Percentiles rank a stretch among this genome's conserved stretches.
Conservation (phyloP, 73 alveolate genomes). For the Diophrys appendiculata region DNA sequence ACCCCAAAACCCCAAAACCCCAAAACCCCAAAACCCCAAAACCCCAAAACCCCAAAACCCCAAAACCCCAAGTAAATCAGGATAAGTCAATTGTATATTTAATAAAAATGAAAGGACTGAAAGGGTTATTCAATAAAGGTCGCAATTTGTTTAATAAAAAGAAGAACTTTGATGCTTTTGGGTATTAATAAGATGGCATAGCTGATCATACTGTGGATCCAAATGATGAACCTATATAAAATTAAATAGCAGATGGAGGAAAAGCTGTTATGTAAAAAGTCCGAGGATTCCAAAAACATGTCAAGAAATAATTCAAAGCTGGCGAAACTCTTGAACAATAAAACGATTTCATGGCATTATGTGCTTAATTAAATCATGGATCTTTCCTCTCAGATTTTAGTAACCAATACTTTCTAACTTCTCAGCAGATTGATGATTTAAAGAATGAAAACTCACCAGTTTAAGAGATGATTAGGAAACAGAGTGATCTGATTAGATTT, state of each 20-base stretch:
- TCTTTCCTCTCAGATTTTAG: neutral
- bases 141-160: neutral
- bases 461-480: neutral
- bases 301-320: neutral
- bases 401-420: neutral
- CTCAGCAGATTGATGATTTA: neutral
- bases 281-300: neutral
- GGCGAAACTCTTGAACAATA: slow-evolving; percentile 3
- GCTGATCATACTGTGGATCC: neutral
- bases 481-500: slow-evolving; percentile 26
- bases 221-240: neutral
- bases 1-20: too few species aligned
- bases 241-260: neutral
- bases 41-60: slow-evolving; percentile 29
- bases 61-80: slow-evolving; percentile 7
- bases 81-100: too few species aligned
- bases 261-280: neutral
- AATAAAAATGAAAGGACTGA: neutral
- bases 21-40: too few species aligned
- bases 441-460: neutral
- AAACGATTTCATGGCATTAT: neutral
- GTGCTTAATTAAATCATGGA: neutral
- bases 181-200: neutral
- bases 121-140: neutral
- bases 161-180: neutral